Base-by-base conservation (phyloP, 148 eudicot genomes). In the Rhododendron griersonianum region DNA sequence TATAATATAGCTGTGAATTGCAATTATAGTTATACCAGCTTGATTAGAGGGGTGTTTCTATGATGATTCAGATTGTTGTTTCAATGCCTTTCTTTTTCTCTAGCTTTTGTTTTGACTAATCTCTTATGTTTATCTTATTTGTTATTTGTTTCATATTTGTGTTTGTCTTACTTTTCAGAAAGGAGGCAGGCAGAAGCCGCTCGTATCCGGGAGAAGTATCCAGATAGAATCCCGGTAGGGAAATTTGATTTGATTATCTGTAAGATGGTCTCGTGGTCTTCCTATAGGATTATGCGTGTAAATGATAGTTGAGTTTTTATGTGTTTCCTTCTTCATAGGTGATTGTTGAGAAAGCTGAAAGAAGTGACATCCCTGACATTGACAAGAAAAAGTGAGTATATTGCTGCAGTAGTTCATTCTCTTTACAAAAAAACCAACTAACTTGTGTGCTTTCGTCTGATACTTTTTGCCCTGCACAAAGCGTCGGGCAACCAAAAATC, bases 131-230 rank as follows among this genome's bases (percentile, higher is more conserved):
- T 51, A 11, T n/a, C 21, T 10, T 77, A 6, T 19, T 77, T 35
- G 50, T 47, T 47, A 47, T 71, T 61, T 79, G 47, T 61, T 83
- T 23, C 28, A 51, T 11, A 51, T 51, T 0, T 14, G 21, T 53
- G 57, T 14, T 53, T 53, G 57, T 53, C 1, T 55, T 77, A 61
- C 77, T 28, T 86, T 86, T 47, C 95, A 96, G 99, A 96, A 84
- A 93, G 96, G 91, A 91, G 99, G 76, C 99, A 94, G 89, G 99
- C 96, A 85, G 99, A 96, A 92, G 95, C 99, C 87, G 85, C 93
- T 85, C 99, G 98, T 79, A 96, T 96, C 87, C 92, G 98, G 89
- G 98, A 96, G 90, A 96, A 95, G 92, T 96, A 96, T 78, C 96
- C 98, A 2, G 99, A 96, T 90, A 90, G 98, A 93, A 96, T 96